phyloP scores from a whole-genome alignment of 2,329 filamentous ascomycete species.

The Colletotrichum sp. region DNA sequence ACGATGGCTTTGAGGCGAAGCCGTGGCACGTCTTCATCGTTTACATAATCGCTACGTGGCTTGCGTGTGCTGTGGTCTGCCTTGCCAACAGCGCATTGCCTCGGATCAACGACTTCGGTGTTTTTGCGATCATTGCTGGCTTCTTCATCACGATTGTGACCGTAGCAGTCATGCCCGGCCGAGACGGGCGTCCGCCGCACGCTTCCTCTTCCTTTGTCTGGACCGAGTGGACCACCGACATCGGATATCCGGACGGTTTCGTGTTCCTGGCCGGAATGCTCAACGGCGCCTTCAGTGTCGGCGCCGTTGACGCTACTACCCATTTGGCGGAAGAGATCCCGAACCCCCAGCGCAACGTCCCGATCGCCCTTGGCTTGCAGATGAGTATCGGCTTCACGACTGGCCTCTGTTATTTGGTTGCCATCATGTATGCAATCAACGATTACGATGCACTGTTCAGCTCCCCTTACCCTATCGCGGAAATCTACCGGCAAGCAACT shows the following conservation, averaged over 20 bases:
- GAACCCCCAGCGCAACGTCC: slow-evolving; percentile 53
- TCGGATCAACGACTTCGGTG: slow-evolving; percentile 56
- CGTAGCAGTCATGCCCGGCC: slow-evolving; percentile 54
- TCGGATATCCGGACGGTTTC: slow-evolving; percentile 45
- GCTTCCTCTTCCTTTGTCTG: slow-evolving; percentile 42
- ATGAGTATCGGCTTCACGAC: slow-evolving; percentile 55
- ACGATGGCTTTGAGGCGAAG: slow-evolving; percentile 37
- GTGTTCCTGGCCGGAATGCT: slow-evolving; percentile 46
- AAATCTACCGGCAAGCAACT: slow-evolving; percentile 67
- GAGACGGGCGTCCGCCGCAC: slow-evolving; percentile 30
- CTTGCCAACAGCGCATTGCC: slow-evolving; percentile 60
- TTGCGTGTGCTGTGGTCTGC: slow-evolving; percentile 45
- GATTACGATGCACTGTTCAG: slow-evolving; percentile 53
- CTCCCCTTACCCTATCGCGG: slow-evolving; percentile 65
- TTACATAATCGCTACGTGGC: slow-evolving; percentile 44
- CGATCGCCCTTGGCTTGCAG: slow-evolving; percentile 56
- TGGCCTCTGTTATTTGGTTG: slow-evolving; percentile 54
- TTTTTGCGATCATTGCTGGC: slow-evolving; percentile 55
- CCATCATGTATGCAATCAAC: slow-evolving; percentile 63
- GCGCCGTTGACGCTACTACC: slow-evolving; percentile 67
- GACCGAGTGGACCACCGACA: slow-evolving; percentile 40
- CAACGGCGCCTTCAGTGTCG: slow-evolving; percentile 74
- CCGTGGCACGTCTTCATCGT: slow-evolving; percentile 48
- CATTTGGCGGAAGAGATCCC: slow-evolving; percentile 71
- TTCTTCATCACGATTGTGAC: slow-evolving; percentile 60